Conservation (phyloP, 805 yeast species). For the Crinitomyces ghanaensis region DNA sequence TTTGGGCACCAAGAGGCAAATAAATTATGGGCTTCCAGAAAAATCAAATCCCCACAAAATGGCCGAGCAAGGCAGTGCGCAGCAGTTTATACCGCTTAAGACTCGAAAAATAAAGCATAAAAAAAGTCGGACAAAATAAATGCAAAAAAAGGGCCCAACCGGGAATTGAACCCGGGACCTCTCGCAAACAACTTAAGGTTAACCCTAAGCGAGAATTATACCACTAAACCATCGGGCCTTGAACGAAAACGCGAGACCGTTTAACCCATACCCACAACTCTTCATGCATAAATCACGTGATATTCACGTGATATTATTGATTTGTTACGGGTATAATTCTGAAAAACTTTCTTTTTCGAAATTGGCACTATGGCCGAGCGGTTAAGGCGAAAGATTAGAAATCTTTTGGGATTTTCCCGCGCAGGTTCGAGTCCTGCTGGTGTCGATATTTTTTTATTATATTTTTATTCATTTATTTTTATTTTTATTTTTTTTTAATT, state of each 20-base stretch:
- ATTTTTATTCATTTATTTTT: conserved; percentile 7
- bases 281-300: no score
- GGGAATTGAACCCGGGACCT: conserved; percentile 30
- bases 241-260: no score
- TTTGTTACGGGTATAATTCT: no score
- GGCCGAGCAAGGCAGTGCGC: not conserved
- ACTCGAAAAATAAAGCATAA: conserved; percentile 4
- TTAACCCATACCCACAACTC: no score
- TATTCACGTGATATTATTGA: no score
- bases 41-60: not conserved
- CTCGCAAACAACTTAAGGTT: conserved; percentile 25
- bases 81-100: not conserved
- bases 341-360: no score
- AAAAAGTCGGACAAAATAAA: no score
- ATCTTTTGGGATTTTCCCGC: conserved; percentile 31
- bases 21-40: not conserved
- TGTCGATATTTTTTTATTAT: conserved; percentile 20
- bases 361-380: conserved; percentile 29
- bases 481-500: conserved; percentile 2
- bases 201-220: conserved; percentile 28
- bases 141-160: conserved; percentile 26
- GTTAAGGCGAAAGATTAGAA: conserved; percentile 32
- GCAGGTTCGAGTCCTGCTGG: conserved; percentile 32
- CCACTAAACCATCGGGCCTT: conserved; percentile 29
- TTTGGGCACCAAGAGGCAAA: no score